Base-by-base conservation (phyloP, 1,284 basidiomycete species). In the Cutaneotrichosporon dermatis region DNA sequence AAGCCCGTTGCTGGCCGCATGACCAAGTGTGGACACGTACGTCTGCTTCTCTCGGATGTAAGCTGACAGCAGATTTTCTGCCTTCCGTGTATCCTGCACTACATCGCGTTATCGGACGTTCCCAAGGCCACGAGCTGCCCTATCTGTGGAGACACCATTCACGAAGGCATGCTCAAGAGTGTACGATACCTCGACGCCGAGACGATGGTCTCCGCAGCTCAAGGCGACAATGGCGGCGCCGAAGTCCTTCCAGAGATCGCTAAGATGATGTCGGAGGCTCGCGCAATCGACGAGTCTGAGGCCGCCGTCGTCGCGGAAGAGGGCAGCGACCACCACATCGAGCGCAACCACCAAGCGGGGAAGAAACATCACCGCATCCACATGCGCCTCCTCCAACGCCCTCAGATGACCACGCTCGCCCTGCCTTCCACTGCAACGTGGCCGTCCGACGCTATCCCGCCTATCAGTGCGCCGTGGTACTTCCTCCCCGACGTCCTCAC, bases 21-120 rank as follows among this genome's bases (percentile, higher is more conserved):
- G 90, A 97, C 93, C 51, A 92, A 91, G 80, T 97, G 93, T 69
- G 94, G 93, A 60, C 94, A 97, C 83, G 92, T 95, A 71, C 79
- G 90, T 86, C 25, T 55, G 43, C 54, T 53, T 51, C 59, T 44
- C 65, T 64, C 40, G 16, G 93, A 92, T 92, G 88, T 25, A 25
- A 73, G 90, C 8, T 96, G 92, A 78, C 89, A 94, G 80, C 54
- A 69, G 67, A 64, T 59, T 60, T 69, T 69, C 44, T 51, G 57
- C 8, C 60, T 63, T 43, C 58, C 62, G 37, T 67, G 65, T 59
- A 64, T 63, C 42, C 66, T 97, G 46, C 95, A 96, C 76, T 96
- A 94, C 74, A 84, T 98, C 69, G 88, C 84, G 72, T 85, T 86
- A 16, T 90, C 90, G 7, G 86, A 92, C 55, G 88, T 86, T 58